Conservation (phyloP, 257 asterid genomes). For the Euphrasia confusa region DNA sequence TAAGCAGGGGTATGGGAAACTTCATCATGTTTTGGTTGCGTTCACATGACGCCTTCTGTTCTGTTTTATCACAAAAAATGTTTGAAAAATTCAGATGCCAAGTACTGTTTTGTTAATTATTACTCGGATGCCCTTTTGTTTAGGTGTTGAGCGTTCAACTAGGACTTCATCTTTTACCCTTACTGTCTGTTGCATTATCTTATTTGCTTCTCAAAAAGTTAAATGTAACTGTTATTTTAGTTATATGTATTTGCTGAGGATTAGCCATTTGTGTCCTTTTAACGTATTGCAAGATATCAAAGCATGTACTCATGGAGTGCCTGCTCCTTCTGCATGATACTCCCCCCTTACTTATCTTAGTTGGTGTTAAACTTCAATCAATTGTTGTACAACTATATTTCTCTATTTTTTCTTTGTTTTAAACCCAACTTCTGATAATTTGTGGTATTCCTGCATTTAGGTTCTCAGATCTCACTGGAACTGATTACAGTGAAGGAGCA, state of each 20-base stretch:
- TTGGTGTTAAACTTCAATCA: background rate
- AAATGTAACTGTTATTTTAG: background rate
- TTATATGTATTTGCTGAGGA: background rate
- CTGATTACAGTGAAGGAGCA: constrained; percentile 95
- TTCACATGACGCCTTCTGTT: background rate
- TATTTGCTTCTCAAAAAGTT: background rate
- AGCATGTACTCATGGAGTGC: background rate
- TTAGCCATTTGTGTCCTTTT: constrained; percentile 1
- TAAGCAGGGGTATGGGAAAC: constrained; percentile 79
- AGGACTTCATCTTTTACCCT: background rate
- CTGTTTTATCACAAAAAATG: background rate
- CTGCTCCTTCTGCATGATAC: background rate
- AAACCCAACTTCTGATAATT: constrained; percentile 24
- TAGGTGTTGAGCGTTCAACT: constrained; percentile 5
- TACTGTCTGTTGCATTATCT: constrained; percentile 15
- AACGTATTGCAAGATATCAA: constrained; percentile 5
- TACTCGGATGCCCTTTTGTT: constrained; percentile 2
- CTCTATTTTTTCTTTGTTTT: constrained; percentile 12
- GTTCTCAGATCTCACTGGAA: constrained; percentile 96
- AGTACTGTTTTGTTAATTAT: background rate
- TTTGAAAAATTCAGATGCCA: constrained; percentile 10
- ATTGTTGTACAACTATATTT: background rate
- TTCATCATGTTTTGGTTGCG: constrained; percentile 24
- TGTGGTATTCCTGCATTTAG: constrained; percentile 37
- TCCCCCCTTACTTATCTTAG: background rate